A percentile compares a stretch with the other conserved stretches of the same genome.
These are phyloP conservation scores for Colletotrichum brevisporum DNA, from an alignment of 2,329 filamentous ascomycete species.

Conservation along the genomic window DNA sequence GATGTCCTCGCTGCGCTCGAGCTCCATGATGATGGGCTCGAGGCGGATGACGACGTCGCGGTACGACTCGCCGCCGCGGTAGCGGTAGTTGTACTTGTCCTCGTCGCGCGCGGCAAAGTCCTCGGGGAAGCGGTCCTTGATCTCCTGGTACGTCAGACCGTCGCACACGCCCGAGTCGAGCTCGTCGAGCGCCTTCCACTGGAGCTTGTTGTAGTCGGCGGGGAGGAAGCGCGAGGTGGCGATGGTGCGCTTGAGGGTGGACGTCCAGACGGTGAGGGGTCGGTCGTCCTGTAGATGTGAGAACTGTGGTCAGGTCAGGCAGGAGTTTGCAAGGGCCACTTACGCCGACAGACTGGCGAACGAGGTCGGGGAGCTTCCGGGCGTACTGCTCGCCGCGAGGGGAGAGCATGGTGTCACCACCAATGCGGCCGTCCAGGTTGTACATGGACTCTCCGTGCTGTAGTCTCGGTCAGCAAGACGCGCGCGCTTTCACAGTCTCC, in stretches of 20 bases:
- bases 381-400: conserved; percentile 90
- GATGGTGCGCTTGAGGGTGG: conserved; percentile 83
- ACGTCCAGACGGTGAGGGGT: conserved; percentile 74
- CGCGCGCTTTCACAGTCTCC: too few relatives aligned
- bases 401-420: conserved; percentile 91
- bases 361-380: conserved; percentile 84
- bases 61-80: conserved; percentile 95
- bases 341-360: conserved; percentile 89
- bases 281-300: conserved; percentile 66
- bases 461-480: background rate
- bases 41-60: conserved; percentile 97
- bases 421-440: conserved; percentile 92
- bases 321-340: conserved; percentile 48
- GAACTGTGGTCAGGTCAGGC: background rate
- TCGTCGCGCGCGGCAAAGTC: conserved; percentile 96
- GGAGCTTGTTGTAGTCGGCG: conserved; percentile 88
- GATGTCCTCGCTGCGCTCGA: conserved; percentile 96
- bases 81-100: conserved; percentile 99
- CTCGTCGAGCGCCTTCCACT: conserved; percentile 99
- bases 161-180: conserved; percentile 97
- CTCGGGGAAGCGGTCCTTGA: conserved; percentile 90
- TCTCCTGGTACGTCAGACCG: conserved; percentile 95
- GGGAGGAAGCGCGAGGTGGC: conserved; percentile 90
- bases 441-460: conserved; percentile 95
- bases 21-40: conserved; percentile 99